These are phyloP conservation scores for Glebionis coronaria DNA, from an alignment of 129 eudicot species.

Conservation along the genomic window DNA sequence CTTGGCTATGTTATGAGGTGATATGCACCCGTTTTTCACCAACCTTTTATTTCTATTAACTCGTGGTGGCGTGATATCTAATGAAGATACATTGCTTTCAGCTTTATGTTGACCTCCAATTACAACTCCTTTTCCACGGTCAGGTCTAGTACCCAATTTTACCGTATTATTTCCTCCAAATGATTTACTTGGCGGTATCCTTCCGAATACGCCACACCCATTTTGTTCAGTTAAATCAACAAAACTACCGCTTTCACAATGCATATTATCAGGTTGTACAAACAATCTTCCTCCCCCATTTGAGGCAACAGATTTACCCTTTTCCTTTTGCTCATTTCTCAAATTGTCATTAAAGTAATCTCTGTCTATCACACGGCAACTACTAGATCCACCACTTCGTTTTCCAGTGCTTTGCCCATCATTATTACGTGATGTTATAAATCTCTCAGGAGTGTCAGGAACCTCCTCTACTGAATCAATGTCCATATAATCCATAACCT, in stretches of 20 bases:
- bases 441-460: constrained; percentile 82
- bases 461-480: constrained; percentile 56
- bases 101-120: constrained; percentile 27
- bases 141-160: constrained; percentile 32
- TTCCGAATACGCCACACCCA: constrained; percentile 18
- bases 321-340: constrained; percentile 35
- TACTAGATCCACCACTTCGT: constrained; percentile 28
- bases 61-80: constrained; percentile 31
- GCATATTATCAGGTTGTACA: constrained; percentile 20
- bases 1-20: constrained; percentile 69
- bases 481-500: constrained; percentile 76
- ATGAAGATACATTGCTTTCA: constrained; percentile 29
- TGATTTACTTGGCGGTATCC: constrained; percentile 8
- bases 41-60: constrained; percentile 50
- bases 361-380: constrained; percentile 22
- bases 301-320: constrained; percentile 25
- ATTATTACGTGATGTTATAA: constrained; percentile 12
- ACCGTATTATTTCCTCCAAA: constrained; percentile 23
- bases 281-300: constrained; percentile 31
- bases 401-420: constrained; percentile 20
- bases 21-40: constrained; percentile 74
- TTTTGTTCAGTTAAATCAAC: constrained; percentile 44
- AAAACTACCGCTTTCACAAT: constrained; percentile 22
- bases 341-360: constrained; percentile 24
- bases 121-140: constrained; percentile 26